Base-by-base conservation (phyloP, 768 basidiomycete genomes). In the Hydnum rufescens region DNA sequence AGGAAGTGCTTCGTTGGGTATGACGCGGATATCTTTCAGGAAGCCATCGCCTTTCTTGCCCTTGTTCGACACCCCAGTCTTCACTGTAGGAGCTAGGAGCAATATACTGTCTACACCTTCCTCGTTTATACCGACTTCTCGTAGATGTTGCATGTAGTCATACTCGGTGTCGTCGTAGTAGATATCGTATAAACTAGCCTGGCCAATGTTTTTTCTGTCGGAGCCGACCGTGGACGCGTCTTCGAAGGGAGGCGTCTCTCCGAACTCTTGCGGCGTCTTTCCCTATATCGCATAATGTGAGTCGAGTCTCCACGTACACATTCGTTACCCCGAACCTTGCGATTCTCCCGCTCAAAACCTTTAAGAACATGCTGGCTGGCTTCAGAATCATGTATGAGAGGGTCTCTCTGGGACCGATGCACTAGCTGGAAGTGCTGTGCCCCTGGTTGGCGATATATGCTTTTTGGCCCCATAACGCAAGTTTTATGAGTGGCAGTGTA, bases 101-200 rank as follows among this genome's bases (percentile, higher is more conserved):
- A 92, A 71, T 50, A 86, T 67, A 54, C 78, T 82, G 34, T 89
- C 87, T 4, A 83, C 77, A 6, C 84, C 83, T 42, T 80, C 84
- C 53, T 80, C 74, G 8, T 74, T 60, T 1, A 13, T 8, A 13
- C 44, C 44, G 49, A 86, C 76, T 2, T 74, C 59, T 8, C 87
- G 80, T 42, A 99, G 75, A 66, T 99, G 95, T 64, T 92, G 82
- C 85, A 96, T 89, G 69, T 99, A 99, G 66, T 99, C 86, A 69
- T 99, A 99, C 54, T 89, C 75, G 4, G 86, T 82, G 62, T 99
- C 92, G 67, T 97, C 90, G 66, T 77, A 97, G 67, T 87, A 87
- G 61, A 99, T 68, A 3, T 90, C 95, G 64, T 96, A 92, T 5
- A 77, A 63, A 4, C 82, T 70, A 0, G 95, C 95, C 67, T 97